Evolutionary conservation across 495 filamentous ascomycete species (phyloP).

Genomic region (Aspergillus nanangensis): DNA sequence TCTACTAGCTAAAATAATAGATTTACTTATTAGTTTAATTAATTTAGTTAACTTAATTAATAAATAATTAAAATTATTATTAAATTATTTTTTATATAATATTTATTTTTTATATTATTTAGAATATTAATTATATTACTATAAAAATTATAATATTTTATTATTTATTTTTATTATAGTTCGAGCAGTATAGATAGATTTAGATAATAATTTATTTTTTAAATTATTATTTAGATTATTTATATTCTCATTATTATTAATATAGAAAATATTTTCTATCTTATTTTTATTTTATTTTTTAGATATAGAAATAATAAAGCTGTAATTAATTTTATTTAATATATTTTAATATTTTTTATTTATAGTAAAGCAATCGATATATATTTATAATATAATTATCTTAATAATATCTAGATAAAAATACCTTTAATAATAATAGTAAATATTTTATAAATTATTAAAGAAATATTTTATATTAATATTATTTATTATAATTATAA

Average conservation of each 20-base stretch:
- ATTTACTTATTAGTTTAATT: not conserved
- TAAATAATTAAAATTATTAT: not conserved
- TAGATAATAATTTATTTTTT: not conserved
- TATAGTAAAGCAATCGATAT: not conserved
- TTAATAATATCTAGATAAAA: not conserved
- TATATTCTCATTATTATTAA: not conserved
- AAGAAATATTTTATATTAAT: not conserved
- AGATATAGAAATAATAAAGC: not conserved
- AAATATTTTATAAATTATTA: not conserved
- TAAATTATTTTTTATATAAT: constrained; percentile 1
- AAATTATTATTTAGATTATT: not conserved
- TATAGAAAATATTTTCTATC: not conserved
- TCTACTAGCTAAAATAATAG: too few relatives aligned
- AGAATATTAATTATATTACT: constrained; percentile 1
- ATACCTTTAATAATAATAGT: not conserved
- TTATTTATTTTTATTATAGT: too few relatives aligned
- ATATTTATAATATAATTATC: not conserved
- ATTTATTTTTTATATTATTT: too few relatives aligned
- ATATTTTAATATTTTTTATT: not conserved
- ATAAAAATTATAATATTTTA: not conserved
- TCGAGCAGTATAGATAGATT: not conserved
- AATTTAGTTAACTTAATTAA: too few relatives aligned
- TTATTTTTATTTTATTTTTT: not conserved
- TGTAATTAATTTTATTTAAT: not conserved
- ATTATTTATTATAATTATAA: not conserved